Evolutionary conservation across 75 land plant species (phyloP).

Genomic region (Selaginella moellendorffii): DNA sequence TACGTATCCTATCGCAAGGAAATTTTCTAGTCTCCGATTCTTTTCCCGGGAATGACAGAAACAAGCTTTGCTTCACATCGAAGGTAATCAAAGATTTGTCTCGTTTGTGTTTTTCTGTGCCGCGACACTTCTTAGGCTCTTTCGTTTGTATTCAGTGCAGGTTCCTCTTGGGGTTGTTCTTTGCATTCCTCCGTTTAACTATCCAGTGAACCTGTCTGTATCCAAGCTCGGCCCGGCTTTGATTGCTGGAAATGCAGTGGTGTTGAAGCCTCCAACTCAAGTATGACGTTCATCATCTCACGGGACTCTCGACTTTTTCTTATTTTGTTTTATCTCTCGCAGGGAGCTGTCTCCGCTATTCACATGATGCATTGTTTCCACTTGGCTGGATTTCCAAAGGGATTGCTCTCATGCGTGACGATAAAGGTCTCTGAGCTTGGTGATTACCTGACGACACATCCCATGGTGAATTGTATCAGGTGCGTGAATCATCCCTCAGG

Average conservation of each 20-base stretch:
- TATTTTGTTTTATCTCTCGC: too few relatives aligned
- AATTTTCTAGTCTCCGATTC: constrained; percentile 1
- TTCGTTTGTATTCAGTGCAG: not conserved
- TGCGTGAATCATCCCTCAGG: not conserved
- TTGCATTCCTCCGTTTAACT: constrained; percentile 7
- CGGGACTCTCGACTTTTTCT: too few relatives aligned
- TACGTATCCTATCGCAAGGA: not conserved
- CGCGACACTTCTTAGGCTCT: not conserved
- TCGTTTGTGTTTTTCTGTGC: too few relatives aligned
- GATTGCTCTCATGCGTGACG: constrained; percentile 2
- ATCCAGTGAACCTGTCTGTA: constrained; percentile 2
- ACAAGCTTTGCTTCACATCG: not conserved
- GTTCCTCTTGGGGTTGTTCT: constrained; percentile 8
- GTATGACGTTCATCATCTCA: not conserved
- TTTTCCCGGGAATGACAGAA: constrained; percentile 10
- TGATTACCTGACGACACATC: constrained; percentile 1
- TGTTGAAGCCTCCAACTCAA: constrained; percentile 4
- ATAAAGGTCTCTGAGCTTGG: constrained; percentile 4
- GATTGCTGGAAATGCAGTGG: constrained; percentile 8
- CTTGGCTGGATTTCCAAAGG: constrained; percentile 9
- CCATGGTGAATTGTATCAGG: constrained; percentile 7
- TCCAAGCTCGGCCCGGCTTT: constrained; percentile 3
- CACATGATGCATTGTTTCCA: constrained; percentile 11
- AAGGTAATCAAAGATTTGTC: too few relatives aligned
- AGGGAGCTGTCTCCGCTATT: constrained; percentile 2